Percentiles rank a stretch among this genome's conserved stretches.
Conservation (phyloP, 2,329 filamentous ascomycete genomes). For the Trichoderma harzianum region DNA sequence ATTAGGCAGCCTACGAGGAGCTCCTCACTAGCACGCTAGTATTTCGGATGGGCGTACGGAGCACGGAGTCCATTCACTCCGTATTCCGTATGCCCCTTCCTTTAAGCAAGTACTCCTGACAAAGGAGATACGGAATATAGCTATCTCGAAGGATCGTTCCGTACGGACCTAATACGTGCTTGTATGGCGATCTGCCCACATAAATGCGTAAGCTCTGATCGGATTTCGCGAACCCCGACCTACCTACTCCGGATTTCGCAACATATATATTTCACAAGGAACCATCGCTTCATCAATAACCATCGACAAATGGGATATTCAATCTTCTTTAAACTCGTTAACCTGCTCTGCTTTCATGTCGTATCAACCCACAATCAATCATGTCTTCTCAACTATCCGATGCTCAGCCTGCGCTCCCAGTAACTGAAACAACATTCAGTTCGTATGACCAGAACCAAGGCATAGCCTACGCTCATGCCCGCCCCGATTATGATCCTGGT, state of each 20-base stretch:
- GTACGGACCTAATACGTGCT: background rate
- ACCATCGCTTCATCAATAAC: background rate
- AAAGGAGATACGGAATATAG: too few species aligned
- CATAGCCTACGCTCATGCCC: conserved; percentile 40
- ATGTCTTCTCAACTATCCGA: background rate
- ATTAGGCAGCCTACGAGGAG: background rate
- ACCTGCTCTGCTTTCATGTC: background rate
- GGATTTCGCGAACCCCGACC: background rate
- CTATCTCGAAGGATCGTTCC: too few species aligned
- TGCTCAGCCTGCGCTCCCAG: background rate
- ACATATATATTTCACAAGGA: background rate
- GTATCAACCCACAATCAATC: background rate
- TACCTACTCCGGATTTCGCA: background rate
- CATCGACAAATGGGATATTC: background rate
- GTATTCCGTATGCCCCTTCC: background rate
- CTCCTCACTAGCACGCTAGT: background rate
- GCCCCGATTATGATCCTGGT: conserved; percentile 40
- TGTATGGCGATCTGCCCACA: background rate
- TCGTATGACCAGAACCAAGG: conserved; percentile 42
- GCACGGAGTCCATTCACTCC: background rate
- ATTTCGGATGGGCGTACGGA: background rate
- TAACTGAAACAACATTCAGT: conserved; percentile 40
- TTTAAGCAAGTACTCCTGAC: too few species aligned
- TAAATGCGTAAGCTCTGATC: background rate
- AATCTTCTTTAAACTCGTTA: background rate